phyloP scores from a whole-genome alignment of 306 rosid species.

The Myrica gale region DNA sequence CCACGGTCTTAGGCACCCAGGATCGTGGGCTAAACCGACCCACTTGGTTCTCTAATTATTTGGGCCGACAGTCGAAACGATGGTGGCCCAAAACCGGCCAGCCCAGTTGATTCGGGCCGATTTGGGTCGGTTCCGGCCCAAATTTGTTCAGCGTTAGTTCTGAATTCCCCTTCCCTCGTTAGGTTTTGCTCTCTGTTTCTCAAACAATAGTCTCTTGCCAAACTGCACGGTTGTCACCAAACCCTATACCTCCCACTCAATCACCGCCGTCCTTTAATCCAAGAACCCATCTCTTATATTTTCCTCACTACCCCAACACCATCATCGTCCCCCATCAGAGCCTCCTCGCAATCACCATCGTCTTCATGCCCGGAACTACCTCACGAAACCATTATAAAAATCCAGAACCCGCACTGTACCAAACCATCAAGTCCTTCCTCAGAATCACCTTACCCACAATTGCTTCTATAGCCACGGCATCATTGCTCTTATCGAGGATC shows the following conservation, averaged over 20 bases:
- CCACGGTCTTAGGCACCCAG: too few relatives aligned
- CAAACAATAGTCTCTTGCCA: conserved; percentile 3
- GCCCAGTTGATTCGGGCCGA: too few relatives aligned
- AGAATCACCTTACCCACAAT: conserved; percentile 3
- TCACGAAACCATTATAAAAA: background rate
- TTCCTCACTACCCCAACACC: background rate
- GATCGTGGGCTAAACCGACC: too few relatives aligned
- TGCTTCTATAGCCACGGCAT: background rate
- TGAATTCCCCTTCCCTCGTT: background rate
- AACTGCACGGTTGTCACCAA: background rate
- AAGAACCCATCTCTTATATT: background rate
- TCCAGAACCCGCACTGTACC: background rate
- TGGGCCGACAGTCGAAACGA: too few relatives aligned
- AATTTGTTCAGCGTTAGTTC: too few relatives aligned
- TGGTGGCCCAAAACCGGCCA: too few relatives aligned
- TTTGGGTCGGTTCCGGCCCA: too few relatives aligned
- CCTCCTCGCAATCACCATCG: background rate
- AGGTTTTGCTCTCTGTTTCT: background rate
- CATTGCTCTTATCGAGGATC: background rate
- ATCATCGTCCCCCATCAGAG: background rate
- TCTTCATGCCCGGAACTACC: background rate
- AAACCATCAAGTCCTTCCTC: conserved; percentile 1
- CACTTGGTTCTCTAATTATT: too few relatives aligned
- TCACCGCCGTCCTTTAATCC: background rate
- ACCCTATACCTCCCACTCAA: background rate